phyloP scores from a whole-genome alignment of 164 flowering plant species.

The Vitis cinerea region DNA sequence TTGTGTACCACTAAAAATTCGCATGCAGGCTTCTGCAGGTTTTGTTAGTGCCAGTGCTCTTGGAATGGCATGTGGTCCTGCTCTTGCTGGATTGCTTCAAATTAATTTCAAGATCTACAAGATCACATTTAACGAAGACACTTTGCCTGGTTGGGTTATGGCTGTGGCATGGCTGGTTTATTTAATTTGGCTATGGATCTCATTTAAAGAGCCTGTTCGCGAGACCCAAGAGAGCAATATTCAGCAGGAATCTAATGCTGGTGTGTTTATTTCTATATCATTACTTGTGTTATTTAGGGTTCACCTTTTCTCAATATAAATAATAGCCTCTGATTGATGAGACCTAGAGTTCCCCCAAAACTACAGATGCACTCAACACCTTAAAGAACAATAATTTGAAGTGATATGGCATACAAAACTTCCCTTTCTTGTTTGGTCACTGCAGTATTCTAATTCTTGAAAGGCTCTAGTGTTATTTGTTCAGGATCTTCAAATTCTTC shows the following conservation, averaged over 20 bases:
- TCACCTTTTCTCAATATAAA: too few species aligned
- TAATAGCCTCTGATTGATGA: too few species aligned
- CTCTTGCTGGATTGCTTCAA: slow-evolving; percentile 72
- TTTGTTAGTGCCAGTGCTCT: slow-evolving; percentile 84
- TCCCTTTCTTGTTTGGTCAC: too few species aligned
- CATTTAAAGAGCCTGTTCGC: slow-evolving; percentile 60
- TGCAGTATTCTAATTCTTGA: too few species aligned
- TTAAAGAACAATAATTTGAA: too few species aligned
- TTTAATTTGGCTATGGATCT: slow-evolving; percentile 56
- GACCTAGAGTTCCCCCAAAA: too few species aligned
- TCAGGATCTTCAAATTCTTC: too few species aligned
- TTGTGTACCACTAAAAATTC: slow-evolving; percentile 62
- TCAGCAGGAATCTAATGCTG: slow-evolving; percentile 27
- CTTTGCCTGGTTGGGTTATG: slow-evolving; percentile 88
- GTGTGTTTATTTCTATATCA: slow-evolving; percentile 23
- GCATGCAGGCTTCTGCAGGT: slow-evolving; percentile 82
- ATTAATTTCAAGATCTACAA: slow-evolving; percentile 51
- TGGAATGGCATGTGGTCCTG: slow-evolving; percentile 89
- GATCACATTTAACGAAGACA: slow-evolving; percentile 56
- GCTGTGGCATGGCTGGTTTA: slow-evolving; percentile 66
- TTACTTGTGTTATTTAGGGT: not conserved
- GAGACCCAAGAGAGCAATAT: slow-evolving; percentile 25
- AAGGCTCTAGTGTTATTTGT: too few species aligned
- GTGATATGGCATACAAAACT: too few species aligned
- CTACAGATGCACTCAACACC: too few species aligned